These are phyloP conservation scores for Penicillium canescens DNA, from an alignment of 495 filamentous ascomycete genomes.

Conservation along the genomic window DNA sequence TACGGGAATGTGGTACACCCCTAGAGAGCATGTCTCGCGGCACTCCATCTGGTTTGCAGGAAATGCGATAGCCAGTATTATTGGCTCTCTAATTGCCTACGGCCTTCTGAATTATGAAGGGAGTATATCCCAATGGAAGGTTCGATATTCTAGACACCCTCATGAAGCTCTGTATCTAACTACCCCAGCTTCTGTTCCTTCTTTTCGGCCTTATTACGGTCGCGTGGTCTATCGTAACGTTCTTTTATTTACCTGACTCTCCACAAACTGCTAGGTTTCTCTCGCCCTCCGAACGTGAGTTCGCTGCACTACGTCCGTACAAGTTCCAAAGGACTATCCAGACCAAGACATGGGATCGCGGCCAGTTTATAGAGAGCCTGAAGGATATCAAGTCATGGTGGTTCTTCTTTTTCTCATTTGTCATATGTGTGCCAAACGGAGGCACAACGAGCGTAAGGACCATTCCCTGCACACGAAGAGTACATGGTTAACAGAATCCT, in stretches of 20 bases:
- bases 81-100: conserved; percentile 50
- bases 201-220: conserved; percentile 38
- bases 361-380: conserved; percentile 48
- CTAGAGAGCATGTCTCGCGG: conserved; percentile 49
- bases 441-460: conserved; percentile 22
- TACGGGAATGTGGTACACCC: conserved; percentile 43
- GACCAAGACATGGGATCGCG: conserved; percentile 50
- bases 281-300: conserved; percentile 37
- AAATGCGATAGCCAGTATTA: conserved; percentile 46
- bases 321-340: conserved; percentile 53
- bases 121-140: conserved; percentile 41
- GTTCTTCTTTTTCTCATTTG: conserved; percentile 19
- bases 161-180: not conserved
- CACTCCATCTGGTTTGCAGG: conserved; percentile 54
- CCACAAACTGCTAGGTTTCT: conserved; percentile 44
- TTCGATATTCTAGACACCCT: conserved; percentile 1
- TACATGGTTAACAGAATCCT: not conserved
- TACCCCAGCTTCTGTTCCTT: conserved; percentile 27
- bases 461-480: not conserved
- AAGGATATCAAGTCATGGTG: conserved; percentile 38
- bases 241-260: conserved; percentile 48
- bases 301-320: conserved; percentile 50
- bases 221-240: conserved; percentile 33
- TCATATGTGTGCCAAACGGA: conserved; percentile 23
- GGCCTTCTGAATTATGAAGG: conserved; percentile 45